Conservation (phyloP, 1,284 basidiomycete genomes). For the Moesziomyces sp. region DNA sequence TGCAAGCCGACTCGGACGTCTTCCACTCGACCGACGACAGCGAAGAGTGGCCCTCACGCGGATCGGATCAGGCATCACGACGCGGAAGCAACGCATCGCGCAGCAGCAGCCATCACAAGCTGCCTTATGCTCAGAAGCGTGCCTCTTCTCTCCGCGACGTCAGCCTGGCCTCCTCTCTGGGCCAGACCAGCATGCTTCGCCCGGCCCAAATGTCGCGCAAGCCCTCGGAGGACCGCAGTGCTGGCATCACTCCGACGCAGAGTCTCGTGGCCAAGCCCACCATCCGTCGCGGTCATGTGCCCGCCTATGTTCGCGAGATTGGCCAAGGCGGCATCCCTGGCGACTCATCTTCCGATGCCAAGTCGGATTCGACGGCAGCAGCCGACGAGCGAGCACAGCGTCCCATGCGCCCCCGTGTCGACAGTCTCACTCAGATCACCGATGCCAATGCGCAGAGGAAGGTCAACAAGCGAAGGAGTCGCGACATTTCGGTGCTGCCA, state of each 20-base stretch:
- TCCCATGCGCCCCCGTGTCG: slow-evolving; percentile 24
- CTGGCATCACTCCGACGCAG: slow-evolving; percentile 52
- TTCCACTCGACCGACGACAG: slow-evolving; percentile 33
- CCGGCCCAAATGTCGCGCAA: slow-evolving; percentile 15
- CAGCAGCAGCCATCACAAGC: slow-evolving; percentile 23
- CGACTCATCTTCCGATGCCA: slow-evolving; percentile 30
- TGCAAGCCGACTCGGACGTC: slow-evolving; percentile 33
- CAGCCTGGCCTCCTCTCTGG: slow-evolving; percentile 12
- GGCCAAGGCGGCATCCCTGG: slow-evolving; percentile 58
- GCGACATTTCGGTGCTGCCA: slow-evolving; percentile 55
- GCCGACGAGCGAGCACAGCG: slow-evolving; percentile 16
- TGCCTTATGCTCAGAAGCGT: slow-evolving; percentile 31
- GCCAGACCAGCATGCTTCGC: slow-evolving; percentile 13
- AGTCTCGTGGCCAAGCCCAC: slow-evolving; percentile 53
- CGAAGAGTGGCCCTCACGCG: slow-evolving; percentile 32
- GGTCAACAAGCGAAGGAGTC: slow-evolving; percentile 50
- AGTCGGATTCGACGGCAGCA: slow-evolving; percentile 2
- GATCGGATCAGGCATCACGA: slow-evolving; percentile 11
- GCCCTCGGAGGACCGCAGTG: slow-evolving; percentile 19
- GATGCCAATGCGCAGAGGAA: slow-evolving; percentile 44
- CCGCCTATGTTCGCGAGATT: slow-evolving; percentile 57
- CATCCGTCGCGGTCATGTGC: slow-evolving; percentile 54
- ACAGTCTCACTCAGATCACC: slow-evolving; percentile 35
- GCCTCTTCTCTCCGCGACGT: slow-evolving; percentile 26
- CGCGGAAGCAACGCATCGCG: slow-evolving; percentile 35